phyloP scores from a whole-genome alignment of 352 stramenopile species.

The Phytophthora syringae region DNA sequence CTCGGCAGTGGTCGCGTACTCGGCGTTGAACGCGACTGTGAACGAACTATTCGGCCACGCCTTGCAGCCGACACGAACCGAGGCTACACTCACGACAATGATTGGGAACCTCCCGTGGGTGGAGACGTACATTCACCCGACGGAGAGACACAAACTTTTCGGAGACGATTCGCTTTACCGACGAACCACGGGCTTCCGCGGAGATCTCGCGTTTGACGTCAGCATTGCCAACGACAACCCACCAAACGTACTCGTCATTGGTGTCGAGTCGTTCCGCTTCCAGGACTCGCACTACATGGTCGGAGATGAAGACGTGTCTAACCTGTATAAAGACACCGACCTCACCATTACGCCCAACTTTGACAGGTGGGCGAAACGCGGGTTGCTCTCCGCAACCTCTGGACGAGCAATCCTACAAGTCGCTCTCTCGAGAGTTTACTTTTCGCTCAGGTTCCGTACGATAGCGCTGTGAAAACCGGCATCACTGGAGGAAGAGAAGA shows the following conservation, averaged over 20 bases:
- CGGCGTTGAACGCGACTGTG: conserved; percentile 26
- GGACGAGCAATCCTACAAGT: conserved; percentile 57
- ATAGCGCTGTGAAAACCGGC: conserved; percentile 48
- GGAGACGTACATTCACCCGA: conserved; percentile 27
- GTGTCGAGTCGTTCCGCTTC: conserved; percentile 8
- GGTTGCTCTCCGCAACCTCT: conserved; percentile 54
- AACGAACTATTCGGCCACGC: conserved; percentile 25
- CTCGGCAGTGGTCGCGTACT: conserved; percentile 25
- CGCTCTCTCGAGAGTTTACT: conserved; percentile 56
- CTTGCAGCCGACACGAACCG: conserved; percentile 9
- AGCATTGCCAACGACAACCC: conserved; percentile 4
- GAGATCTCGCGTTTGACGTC: conserved; percentile 30
- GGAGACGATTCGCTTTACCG: conserved; percentile 32
- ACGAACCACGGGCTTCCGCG: conserved; percentile 24
- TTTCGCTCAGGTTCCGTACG: conserved; percentile 58
- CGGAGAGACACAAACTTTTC: conserved; percentile 25
- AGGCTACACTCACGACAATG: conserved; percentile 9
- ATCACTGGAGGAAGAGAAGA: conserved; percentile 40
- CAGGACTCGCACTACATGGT: conserved; percentile 7
- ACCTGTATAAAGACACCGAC: conserved; percentile 25
- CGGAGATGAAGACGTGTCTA: conserved; percentile 22
- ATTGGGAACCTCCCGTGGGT: conserved; percentile 15
- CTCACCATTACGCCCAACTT: conserved; percentile 45
- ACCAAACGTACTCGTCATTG: conserved; percentile 1
- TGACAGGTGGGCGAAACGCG: conserved; percentile 47